Conservation (phyloP, 768 basidiomycete genomes). For the Clavaria fumosa region DNA sequence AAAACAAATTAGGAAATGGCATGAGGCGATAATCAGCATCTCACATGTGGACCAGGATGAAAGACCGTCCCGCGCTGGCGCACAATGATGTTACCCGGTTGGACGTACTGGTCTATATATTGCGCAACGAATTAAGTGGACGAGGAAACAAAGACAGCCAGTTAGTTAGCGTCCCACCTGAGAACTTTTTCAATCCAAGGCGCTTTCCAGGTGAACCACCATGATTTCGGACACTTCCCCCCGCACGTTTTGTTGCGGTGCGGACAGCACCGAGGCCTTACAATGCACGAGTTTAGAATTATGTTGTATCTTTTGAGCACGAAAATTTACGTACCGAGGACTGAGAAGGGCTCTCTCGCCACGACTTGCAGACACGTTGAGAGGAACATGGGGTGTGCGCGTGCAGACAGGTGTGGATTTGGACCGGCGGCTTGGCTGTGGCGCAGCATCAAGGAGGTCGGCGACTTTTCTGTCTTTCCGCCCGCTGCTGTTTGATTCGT, state of each 20-base stretch:
- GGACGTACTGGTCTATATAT: constrained; percentile 85
- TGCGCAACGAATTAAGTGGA: constrained; percentile 8
- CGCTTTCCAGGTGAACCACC: constrained; percentile 88
- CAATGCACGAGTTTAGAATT: no score
- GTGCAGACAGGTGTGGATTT: no score
- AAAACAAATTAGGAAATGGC: constrained; percentile 1
- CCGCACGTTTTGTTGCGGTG: constrained; percentile 92
- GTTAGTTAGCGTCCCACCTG: constrained; percentile 37
- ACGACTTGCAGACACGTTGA: no score
- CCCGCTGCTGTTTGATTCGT: no score
- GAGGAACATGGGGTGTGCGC: no score
- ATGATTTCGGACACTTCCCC: constrained; percentile 87
- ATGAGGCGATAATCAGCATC: constrained; percentile 14
- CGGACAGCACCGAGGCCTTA: constrained; percentile 43
- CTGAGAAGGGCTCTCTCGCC: constrained; percentile 34
- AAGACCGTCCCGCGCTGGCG: constrained; percentile 87
- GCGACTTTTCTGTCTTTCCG: no score
- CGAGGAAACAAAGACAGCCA: constrained; percentile 2
- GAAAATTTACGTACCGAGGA: constrained; percentile 26
- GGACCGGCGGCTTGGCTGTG: no score
- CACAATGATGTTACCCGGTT: constrained; percentile 92
- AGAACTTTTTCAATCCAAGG: constrained; percentile 91
- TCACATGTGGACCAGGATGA: constrained; percentile 86
- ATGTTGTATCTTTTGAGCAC: no score
- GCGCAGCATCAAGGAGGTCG: no score